Percentiles rank a stretch among this genome's conserved stretches.
Evolutionary conservation across 805 yeast species (phyloP).

Genomic region (Brettanomyces custersianus): DNA sequence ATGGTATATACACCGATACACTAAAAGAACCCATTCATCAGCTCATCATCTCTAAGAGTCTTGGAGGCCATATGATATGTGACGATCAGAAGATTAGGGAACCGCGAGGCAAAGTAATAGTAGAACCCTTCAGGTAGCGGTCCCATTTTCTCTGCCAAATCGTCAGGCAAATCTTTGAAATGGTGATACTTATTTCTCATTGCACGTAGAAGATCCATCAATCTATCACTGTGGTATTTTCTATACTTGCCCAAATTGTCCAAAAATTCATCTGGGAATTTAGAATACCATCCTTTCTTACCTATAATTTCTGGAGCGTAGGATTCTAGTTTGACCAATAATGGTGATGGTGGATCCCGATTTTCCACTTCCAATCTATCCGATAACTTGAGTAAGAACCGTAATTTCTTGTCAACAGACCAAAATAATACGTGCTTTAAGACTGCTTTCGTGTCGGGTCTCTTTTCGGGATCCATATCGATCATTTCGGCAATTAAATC

Average conservation of each 20-base stretch:
- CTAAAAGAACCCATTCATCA: conserved; percentile 32
- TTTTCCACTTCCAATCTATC: conserved; percentile 91
- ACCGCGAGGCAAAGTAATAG: conserved; percentile 59
- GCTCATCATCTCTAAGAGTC: conserved; percentile 55
- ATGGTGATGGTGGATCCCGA: conserved; percentile 58
- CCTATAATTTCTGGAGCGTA: conserved; percentile 57
- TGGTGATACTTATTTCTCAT: conserved; percentile 92
- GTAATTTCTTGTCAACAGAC: conserved; percentile 63
- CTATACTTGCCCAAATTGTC: conserved; percentile 86
- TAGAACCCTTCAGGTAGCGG: conserved; percentile 83
- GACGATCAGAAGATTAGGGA: conserved; percentile 73
- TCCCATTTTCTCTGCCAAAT: conserved; percentile 56
- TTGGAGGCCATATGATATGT: conserved; percentile 54
- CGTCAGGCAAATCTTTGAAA: conserved; percentile 76
- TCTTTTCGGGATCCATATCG: conserved; percentile 45
- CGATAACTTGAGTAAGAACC: conserved; percentile 77
- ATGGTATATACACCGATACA: neutral
- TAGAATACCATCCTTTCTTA: conserved; percentile 62
- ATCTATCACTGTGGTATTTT: conserved; percentile 67
- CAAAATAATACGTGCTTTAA: conserved; percentile 87
- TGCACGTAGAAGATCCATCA: conserved; percentile 84
- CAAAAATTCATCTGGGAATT: conserved; percentile 64
- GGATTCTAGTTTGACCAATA: conserved; percentile 53
- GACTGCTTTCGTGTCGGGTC: conserved; percentile 66
- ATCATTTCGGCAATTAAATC: conserved; percentile 74